A percentile compares a stretch with the other conserved stretches of the same genome.
Conservation (phyloP, 768 basidiomycete genomes). For the Antrodiella citrinella region DNA sequence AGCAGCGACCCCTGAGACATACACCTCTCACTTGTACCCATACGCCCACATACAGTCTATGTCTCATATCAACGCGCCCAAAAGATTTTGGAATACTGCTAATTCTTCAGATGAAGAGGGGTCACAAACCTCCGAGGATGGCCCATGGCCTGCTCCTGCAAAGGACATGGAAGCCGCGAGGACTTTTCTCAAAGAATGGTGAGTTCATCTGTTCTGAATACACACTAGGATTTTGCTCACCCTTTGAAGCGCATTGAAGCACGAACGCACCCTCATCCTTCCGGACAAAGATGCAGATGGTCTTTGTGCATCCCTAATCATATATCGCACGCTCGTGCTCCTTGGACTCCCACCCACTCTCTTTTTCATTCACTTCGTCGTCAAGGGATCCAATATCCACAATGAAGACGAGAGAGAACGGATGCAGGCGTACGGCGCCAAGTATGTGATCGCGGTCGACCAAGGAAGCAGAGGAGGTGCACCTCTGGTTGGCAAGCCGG, state of each 20-base stretch:
- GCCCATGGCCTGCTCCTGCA: conserved; percentile 14
- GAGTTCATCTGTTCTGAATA: background rate
- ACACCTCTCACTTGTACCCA: too few relatives aligned
- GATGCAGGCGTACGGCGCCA: conserved; percentile 21
- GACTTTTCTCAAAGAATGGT: conserved; percentile 16
- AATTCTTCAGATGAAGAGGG: too few relatives aligned
- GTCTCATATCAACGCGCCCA: too few relatives aligned
- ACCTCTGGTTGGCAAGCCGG: conserved; percentile 16
- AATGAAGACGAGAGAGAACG: conserved; percentile 21
- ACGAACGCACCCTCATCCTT: conserved; percentile 23
- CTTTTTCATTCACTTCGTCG: conserved; percentile 31
- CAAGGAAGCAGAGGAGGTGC: conserved; percentile 36
- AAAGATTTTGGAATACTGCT: too few relatives aligned
- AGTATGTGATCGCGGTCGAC: conserved; percentile 33
- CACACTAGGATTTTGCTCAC: background rate
- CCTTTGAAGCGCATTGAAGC: conserved; percentile 8
- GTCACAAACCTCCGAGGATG: too few relatives aligned
- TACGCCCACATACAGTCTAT: too few relatives aligned
- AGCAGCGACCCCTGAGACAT: too few relatives aligned
- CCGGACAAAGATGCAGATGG: conserved; percentile 39
- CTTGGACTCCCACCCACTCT: conserved; percentile 25
- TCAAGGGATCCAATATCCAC: conserved; percentile 35
- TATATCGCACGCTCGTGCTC: conserved; percentile 29
- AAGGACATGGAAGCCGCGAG: conserved; percentile 11
- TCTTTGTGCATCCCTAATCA: conserved; percentile 26